Percentiles rank a stretch among this genome's conserved stretches.
These are phyloP conservation scores for Herpotrichia juniperi DNA, from an alignment of 2,329 filamentous ascomycete genomes.

Conservation along the genomic window DNA sequence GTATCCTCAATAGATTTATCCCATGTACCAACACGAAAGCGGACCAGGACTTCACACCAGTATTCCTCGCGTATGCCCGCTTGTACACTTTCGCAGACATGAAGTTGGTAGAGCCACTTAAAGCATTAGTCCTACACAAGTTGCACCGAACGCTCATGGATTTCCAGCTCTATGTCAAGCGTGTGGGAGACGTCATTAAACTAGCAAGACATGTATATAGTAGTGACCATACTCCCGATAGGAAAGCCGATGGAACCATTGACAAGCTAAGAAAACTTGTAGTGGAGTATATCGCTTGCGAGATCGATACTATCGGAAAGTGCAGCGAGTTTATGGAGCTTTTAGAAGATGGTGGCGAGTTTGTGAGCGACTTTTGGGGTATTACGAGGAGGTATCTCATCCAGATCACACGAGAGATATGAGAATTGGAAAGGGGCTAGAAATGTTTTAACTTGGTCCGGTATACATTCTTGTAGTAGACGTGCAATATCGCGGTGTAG, in stretches of 20 bases:
- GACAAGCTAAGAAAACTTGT: constrained; percentile 21
- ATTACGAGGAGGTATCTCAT: constrained; percentile 10
- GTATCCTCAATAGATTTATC: neutral
- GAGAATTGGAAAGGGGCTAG: no score
- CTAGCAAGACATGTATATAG: constrained; percentile 18
- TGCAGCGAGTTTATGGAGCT: constrained; percentile 17
- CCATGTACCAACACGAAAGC: neutral
- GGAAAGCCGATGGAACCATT: constrained; percentile 11
- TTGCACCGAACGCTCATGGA: constrained; percentile 19
- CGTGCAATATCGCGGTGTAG: no score
- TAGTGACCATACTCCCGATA: constrained; percentile 15
- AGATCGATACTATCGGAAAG: constrained; percentile 22
- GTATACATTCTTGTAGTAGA: no score
- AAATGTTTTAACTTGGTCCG: no score
- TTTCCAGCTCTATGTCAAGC: constrained; percentile 16
- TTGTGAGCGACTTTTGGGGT: constrained; percentile 28
- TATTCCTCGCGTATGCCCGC: constrained; percentile 6
- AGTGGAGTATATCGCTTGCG: constrained; percentile 23
- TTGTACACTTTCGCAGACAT: constrained; percentile 19
- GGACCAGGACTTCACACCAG: neutral
- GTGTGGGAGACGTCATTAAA: constrained; percentile 19
- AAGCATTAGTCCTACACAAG: constrained; percentile 19
- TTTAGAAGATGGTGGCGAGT: constrained; percentile 29
- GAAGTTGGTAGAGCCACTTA: constrained; percentile 16
- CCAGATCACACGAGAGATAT: neutral